Percentiles rank a stretch among this genome's conserved stretches.
phyloP scores from a whole-genome alignment of 441 rosid genomes.

The Adansonia gregorii region DNA sequence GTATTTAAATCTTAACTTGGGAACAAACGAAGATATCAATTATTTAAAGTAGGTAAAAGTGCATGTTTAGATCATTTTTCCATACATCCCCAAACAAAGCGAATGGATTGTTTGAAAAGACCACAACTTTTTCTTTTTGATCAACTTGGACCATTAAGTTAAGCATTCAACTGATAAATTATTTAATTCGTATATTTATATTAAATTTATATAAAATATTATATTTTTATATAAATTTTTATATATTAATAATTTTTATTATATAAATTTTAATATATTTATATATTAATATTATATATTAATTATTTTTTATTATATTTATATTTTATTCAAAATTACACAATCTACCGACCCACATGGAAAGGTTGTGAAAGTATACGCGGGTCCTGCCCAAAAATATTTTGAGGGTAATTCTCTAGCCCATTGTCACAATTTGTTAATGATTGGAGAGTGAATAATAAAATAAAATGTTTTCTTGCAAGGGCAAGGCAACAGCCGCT shows the following conservation, averaged over 20 bases:
- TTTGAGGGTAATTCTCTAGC: neutral
- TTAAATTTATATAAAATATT: no score
- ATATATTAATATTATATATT: no score
- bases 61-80: neutral
- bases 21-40: neutral
- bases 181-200: no score
- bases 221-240: no score
- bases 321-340: neutral
- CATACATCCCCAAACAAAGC: neutral
- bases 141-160: neutral
- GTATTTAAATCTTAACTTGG: neutral
- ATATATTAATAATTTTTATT: no score
- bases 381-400: neutral
- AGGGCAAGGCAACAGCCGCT: no score
- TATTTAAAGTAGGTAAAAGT: neutral
- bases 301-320: no score
- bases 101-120: neutral
- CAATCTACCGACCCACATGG: neutral
- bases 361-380: neutral
- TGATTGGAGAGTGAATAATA: neutral
- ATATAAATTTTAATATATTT: neutral
- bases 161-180: neutral
- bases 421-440: neutral
- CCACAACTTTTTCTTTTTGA: neutral
- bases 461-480: neutral